Evolutionary conservation across 2,329 filamentous ascomycete species (phyloP).

Genomic region (Botrytis fabae): DNA sequence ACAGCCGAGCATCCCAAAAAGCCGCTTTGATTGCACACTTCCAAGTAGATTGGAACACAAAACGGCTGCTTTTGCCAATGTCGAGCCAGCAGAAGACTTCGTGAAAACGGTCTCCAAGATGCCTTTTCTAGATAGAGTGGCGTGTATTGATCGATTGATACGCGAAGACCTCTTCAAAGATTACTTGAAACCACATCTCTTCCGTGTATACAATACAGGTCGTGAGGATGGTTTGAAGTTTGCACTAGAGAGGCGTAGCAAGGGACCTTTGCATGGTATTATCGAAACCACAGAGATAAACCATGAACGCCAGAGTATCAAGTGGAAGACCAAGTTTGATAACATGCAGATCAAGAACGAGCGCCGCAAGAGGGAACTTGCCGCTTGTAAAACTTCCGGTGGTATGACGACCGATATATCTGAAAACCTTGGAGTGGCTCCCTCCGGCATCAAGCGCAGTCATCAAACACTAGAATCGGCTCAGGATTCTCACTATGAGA

Average conservation of each 20-base stretch:
- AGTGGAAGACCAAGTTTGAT: not conserved
- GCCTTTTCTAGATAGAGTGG: not conserved
- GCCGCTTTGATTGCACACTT: not conserved
- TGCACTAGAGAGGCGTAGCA: not conserved
- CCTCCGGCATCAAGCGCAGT: not conserved
- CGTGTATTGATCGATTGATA: conserved; percentile 7
- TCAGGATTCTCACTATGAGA: not conserved
- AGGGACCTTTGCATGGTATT: not conserved
- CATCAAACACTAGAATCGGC: not conserved
- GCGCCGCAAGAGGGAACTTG: not conserved
- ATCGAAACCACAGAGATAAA: not conserved
- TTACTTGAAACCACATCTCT: conserved; percentile 6
- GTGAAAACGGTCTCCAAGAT: not conserved
- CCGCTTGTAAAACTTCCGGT: not conserved
- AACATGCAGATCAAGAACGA: conserved; percentile 1
- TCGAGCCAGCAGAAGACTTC: not conserved
- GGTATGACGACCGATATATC: not conserved
- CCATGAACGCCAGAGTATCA: not conserved
- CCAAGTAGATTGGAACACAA: not conserved
- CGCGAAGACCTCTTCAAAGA: not conserved
- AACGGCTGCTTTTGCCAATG: not conserved
- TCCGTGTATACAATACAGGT: not conserved
- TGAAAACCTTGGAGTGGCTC: not conserved
- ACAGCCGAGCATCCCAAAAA: not conserved
- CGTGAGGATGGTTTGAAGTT: not conserved